These are phyloP conservation scores for Pugionium dolabratum DNA, from an alignment of 345 rosid genomes.

Conservation along the genomic window DNA sequence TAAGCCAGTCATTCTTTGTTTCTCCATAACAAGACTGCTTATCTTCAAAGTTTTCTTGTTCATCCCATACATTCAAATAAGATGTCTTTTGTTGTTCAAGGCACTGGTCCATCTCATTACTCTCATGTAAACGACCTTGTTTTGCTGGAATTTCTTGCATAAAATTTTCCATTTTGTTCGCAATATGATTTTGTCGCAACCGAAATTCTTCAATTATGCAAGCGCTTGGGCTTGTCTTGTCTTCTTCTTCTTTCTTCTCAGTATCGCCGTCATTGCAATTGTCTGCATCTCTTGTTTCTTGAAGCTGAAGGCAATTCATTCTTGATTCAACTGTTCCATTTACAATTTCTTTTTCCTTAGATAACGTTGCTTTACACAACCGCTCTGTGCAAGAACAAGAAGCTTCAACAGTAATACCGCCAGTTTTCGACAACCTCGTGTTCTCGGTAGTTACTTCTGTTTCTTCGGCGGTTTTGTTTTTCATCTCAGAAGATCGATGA, in stretches of 20 bases:
- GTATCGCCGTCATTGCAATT: slow-evolving; percentile 13
- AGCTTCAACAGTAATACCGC: slow-evolving; percentile 6
- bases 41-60: slow-evolving; percentile 43
- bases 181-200: neutral
- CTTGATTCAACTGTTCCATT: slow-evolving; percentile 14
- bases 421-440: neutral
- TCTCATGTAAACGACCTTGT: neutral
- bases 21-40: slow-evolving; percentile 35
- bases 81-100: slow-evolving; percentile 25
- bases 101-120: neutral
- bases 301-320: slow-evolving; percentile 22
- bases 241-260: slow-evolving; percentile 8
- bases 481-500: slow-evolving; percentile 4
- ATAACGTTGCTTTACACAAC: slow-evolving; percentile 16
- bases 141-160: slow-evolving; percentile 8
- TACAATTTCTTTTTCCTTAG: slow-evolving; percentile 17
- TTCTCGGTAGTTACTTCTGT: neutral
- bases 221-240: neutral
- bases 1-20: slow-evolving; percentile 59
- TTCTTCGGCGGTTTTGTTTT: neutral
- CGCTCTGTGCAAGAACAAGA: slow-evolving; percentile 3
- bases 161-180: neutral
- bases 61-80: slow-evolving; percentile 39
- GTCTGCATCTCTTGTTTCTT: slow-evolving; percentile 29
- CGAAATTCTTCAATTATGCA: neutral